A percentile compares a stretch with the other conserved stretches of the same genome.
Evolutionary conservation across 495 filamentous ascomycete genomes (phyloP).

Genomic region (Talaromyces proteolyticus): DNA sequence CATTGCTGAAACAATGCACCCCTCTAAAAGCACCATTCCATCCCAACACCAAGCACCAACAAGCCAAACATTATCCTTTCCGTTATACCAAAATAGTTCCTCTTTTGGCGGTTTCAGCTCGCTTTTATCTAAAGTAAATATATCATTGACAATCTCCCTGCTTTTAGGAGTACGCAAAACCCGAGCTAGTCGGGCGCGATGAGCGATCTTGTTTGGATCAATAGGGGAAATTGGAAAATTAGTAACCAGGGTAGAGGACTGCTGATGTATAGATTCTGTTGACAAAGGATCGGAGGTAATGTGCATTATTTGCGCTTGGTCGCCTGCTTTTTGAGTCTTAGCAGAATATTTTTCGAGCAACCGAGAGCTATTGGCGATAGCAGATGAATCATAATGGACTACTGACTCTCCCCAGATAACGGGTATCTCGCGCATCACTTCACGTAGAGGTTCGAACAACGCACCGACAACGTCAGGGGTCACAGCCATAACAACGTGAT

Average conservation of each 20-base stretch:
- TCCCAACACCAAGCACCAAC: slow-evolving; percentile 60
- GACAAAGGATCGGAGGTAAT: slow-evolving; percentile 16
- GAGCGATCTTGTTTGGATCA: slow-evolving; percentile 21
- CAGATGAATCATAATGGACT: slow-evolving; percentile 33
- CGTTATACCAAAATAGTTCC: slow-evolving; percentile 53
- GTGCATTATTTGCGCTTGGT: slow-evolving; percentile 15
- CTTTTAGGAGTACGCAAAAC: slow-evolving; percentile 27
- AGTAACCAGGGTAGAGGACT: slow-evolving; percentile 25
- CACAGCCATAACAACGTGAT: slow-evolving; percentile 39
- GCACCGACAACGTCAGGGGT: slow-evolving; percentile 33
- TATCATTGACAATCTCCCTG: slow-evolving; percentile 22
- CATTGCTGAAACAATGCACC: slow-evolving; percentile 50
- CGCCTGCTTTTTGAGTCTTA: not conserved
- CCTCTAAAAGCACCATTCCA: slow-evolving; percentile 57
- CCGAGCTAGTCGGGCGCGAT: slow-evolving; percentile 21
- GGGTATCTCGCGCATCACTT: slow-evolving; percentile 32
- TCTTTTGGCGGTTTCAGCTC: slow-evolving; percentile 1
- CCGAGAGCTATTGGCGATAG: not conserved
- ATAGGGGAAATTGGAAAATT: slow-evolving; percentile 24
- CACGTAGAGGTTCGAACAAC: slow-evolving; percentile 35
- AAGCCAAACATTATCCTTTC: slow-evolving; percentile 43
- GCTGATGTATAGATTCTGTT: slow-evolving; percentile 31
- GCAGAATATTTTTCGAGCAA: not conserved
- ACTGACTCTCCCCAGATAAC: slow-evolving; percentile 33
- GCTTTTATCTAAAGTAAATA: slow-evolving; percentile 17